Base-by-base conservation (phyloP, 352 stramenopile species). In the Blastocystis sp. region DNA sequence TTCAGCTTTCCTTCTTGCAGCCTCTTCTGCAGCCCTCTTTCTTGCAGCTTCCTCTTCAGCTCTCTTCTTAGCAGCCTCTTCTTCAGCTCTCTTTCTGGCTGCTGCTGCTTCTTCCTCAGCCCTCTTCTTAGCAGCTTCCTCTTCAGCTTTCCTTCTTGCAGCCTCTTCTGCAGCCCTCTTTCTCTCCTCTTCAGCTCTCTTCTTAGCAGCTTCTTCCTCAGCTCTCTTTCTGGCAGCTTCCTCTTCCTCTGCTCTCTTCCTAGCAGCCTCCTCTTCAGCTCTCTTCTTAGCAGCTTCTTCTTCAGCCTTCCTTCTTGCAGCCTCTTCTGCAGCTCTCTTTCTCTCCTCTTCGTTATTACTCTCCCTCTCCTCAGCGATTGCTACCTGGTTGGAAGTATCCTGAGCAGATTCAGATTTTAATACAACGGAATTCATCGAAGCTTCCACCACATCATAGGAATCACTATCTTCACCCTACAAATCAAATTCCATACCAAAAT, bases 401-500 rank as follows among this genome's bases (percentile, higher is more conserved):
- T 29, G 2, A 46, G 12, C 65, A 56, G 19, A 12, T 77, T 7
- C 35, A 7, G 42, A 29, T 14, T 54, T 32, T 2, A 57, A 6
- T 54, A 6, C 7, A 46, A 77, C 6, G 2, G 27, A 9, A 21
- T 77, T 29, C 65, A 54, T 65, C 24, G 2, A 7, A 65, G 56
- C 2, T 65, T 46, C 39, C 9, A 9, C 11, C 24, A 65, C 2
- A 9, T 37, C 56, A 35, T 65, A 35, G 7, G 24, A 9, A 11
- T 65, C 54, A n/a, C 19, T 77, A 37, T 66, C 71, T 16, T 66
- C 43, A 35, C 24, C 32, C 71, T 67, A 83, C n/a, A 51, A 27
- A n/a, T 83, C 16, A 63, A 32, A 32, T 63, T 19, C 3, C 16
- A n/a, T 49, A 19, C 19, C 19, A 7, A 12, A 32, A 66, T 9